Conservation (phyloP, 2,329 filamentous ascomycete genomes). For the Dendrostoma leiphaemia region DNA sequence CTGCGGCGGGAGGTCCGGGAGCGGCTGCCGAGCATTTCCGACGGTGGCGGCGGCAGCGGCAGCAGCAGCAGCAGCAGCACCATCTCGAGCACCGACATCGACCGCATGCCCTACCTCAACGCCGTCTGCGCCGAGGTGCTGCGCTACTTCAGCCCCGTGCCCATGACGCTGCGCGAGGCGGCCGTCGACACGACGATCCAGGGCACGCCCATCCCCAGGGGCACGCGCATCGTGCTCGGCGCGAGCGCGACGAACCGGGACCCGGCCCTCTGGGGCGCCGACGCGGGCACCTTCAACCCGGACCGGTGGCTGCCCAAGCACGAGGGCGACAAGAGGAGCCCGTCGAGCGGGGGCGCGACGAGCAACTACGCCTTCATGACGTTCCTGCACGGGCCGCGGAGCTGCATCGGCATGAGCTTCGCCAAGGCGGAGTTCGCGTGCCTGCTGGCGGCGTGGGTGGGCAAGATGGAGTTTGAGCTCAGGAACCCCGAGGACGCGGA, state of each 20-base stretch:
- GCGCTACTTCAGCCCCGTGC: constrained; percentile 70
- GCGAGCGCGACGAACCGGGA: constrained; percentile 70
- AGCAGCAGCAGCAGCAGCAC: constrained; percentile 46
- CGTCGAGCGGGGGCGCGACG: constrained; percentile 66
- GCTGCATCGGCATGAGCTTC: constrained; percentile 81
- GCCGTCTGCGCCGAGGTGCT: constrained; percentile 77
- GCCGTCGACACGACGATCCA: constrained; percentile 63
- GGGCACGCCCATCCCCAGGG: constrained; percentile 65
- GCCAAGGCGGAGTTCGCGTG: constrained; percentile 83
- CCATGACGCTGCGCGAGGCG: constrained; percentile 66
- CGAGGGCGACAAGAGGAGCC: constrained; percentile 35
- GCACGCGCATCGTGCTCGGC: constrained; percentile 65
- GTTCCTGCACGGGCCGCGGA: constrained; percentile 82
- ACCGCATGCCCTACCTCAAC: constrained; percentile 75
- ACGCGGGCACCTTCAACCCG: constrained; percentile 74
- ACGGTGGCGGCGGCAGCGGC: constrained; percentile 42
- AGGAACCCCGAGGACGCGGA: constrained; percentile 60
- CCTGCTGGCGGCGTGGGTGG: constrained; percentile 73
- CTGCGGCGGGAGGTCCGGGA: constrained; percentile 68
- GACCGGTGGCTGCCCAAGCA: constrained; percentile 65
- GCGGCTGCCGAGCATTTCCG: constrained; percentile 51
- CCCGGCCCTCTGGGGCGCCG: constrained; percentile 69
- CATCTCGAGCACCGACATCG: constrained; percentile 58
- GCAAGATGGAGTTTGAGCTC: constrained; percentile 66
- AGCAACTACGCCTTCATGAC: constrained; percentile 78